Evolutionary conservation across 192 early-diverging fungal genomes (phyloP).

Genomic region (Entophlyctis luteolus): DNA sequence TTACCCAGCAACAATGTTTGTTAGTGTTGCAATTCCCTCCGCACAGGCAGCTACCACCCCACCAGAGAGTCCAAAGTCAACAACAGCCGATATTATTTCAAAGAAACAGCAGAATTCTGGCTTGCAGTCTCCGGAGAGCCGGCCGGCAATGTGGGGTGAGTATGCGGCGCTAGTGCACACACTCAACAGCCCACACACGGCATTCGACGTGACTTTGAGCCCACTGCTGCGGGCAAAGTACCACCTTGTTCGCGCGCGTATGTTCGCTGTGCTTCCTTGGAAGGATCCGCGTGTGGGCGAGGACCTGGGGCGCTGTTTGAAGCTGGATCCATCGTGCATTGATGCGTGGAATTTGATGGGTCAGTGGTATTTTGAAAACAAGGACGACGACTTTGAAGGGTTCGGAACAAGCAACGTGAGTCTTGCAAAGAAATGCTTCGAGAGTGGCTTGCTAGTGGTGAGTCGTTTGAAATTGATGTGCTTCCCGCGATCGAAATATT

Average conservation of each 20-base stretch:
- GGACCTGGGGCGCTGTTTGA: constrained; percentile 11
- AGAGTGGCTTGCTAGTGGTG: constrained; percentile 11
- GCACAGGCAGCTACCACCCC: too few species aligned
- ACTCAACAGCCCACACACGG: constrained; percentile 4
- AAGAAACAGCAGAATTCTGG: too few species aligned
- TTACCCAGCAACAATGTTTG: too few species aligned
- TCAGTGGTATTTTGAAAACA: constrained; percentile 25
- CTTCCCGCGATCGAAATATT: not conserved
- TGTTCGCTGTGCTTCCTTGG: constrained; percentile 22
- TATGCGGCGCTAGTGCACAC: not conserved
- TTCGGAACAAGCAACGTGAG: too few species aligned
- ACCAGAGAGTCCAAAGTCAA: too few species aligned
- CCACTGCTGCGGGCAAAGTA: constrained; percentile 1
- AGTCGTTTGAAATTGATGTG: not conserved
- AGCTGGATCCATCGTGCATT: not conserved
- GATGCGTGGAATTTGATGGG: constrained; percentile 28
- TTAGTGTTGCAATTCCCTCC: too few species aligned
- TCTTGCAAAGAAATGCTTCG: constrained; percentile 17
- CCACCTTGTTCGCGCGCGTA: constrained; percentile 6
- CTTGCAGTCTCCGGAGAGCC: too few species aligned
- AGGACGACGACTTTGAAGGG: too few species aligned
- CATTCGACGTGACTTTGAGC: constrained; percentile 15
- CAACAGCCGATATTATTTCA: too few species aligned
- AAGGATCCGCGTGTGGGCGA: constrained; percentile 15
- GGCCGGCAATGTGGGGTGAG: too few species aligned